Conservation (phyloP, 495 filamentous ascomycete species). For the Aspergillus funiculosus region DNA sequence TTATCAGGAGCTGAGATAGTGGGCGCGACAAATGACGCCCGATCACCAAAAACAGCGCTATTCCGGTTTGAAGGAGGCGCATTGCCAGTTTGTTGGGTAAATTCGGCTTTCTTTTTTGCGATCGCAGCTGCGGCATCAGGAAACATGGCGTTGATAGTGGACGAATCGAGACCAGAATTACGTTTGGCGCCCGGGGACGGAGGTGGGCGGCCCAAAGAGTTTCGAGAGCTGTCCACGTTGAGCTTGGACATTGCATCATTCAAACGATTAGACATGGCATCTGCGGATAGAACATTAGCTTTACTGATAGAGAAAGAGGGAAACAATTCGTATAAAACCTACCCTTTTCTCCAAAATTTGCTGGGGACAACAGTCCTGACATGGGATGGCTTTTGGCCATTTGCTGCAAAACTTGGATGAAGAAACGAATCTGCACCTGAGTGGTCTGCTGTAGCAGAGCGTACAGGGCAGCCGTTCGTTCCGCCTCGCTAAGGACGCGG, state of each 20-base stretch:
- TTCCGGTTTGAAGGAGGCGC: constrained; percentile 89
- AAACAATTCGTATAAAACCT: constrained; percentile 17
- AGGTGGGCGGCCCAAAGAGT: constrained; percentile 75
- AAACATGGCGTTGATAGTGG: constrained; percentile 98
- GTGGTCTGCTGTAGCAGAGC: constrained; percentile 96
- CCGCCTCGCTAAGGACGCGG: constrained; percentile 91
- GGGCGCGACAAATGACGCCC: constrained; percentile 72
- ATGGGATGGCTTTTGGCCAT: constrained; percentile 98
- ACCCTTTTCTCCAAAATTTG: constrained; percentile 95
- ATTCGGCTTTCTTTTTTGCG: constrained; percentile 94
- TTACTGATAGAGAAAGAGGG: background rate
- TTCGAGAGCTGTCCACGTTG: constrained; percentile 76
- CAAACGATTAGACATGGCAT: constrained; percentile 94
- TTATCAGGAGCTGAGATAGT: constrained; percentile 65
- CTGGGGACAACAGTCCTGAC: constrained; percentile 90
- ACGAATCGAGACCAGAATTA: constrained; percentile 86
- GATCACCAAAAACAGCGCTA: constrained; percentile 75
- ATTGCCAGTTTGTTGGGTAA: constrained; percentile 88
- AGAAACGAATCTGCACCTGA: constrained; percentile 98
- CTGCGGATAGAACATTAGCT: constrained; percentile 38
- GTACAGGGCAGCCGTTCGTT: constrained; percentile 91
- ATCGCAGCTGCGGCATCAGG: constrained; percentile 97
- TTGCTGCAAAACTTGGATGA: constrained; percentile 96
- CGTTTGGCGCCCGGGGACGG: constrained; percentile 75
- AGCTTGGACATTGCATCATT: constrained; percentile 98